These are phyloP conservation scores for Solanum bulbocastanum DNA, from an alignment of 257 asterid genomes.

Conservation along the genomic window DNA sequence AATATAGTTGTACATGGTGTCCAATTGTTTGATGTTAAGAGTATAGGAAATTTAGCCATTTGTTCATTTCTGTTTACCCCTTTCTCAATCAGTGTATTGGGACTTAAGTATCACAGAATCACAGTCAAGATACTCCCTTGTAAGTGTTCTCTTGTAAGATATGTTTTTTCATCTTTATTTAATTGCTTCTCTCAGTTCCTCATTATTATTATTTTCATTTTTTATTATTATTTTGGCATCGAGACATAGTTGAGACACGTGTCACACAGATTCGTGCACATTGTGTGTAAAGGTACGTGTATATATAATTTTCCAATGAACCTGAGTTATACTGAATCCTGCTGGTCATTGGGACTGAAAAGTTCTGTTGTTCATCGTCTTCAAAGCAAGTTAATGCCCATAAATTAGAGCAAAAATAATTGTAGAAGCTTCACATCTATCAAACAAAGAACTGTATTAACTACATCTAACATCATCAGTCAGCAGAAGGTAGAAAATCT, in stretches of 20 bases:
- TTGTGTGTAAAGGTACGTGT: background rate
- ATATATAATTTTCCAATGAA: background rate
- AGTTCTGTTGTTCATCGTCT: background rate
- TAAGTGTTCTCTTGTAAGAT: background rate
- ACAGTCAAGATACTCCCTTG: background rate
- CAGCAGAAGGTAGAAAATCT: background rate
- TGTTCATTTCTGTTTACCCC: background rate
- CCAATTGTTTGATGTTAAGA: background rate
- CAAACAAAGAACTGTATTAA: background rate
- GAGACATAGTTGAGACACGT: background rate
- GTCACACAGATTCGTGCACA: background rate
- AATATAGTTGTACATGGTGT: constrained; percentile 2
- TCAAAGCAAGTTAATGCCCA: background rate
- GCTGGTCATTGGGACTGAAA: background rate
- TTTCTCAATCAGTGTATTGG: background rate
- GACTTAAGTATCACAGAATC: background rate
- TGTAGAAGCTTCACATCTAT: background rate
- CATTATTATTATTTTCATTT: background rate
- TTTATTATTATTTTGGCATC: background rate
- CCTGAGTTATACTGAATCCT: background rate
- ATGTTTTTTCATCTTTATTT: background rate
- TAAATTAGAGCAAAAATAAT: background rate
- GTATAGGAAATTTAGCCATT: background rate
- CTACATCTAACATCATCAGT: background rate
- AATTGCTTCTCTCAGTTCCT: background rate